phyloP scores from a whole-genome alignment of 1,284 basidiomycete species.

The Laetiporus sulphureus region DNA sequence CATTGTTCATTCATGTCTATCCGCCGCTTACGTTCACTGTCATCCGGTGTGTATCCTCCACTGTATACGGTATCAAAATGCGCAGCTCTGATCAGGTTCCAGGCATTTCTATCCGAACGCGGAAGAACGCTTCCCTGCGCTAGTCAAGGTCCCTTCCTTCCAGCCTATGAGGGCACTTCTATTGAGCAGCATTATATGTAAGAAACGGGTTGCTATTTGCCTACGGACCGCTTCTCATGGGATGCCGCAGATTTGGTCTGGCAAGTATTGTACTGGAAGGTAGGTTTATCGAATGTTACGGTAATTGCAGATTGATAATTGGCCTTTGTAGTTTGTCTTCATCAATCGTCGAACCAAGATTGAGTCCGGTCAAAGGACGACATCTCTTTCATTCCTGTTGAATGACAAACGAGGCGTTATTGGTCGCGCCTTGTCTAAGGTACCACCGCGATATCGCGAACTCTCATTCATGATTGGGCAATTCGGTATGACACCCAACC shows the following conservation, averaged over 20 bases:
- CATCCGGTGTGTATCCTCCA: slow-evolving; percentile 51
- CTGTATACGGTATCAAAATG: too few species aligned
- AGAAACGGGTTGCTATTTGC: slow-evolving; percentile 19
- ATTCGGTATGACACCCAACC: slow-evolving; percentile 44
- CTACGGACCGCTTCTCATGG: background rate
- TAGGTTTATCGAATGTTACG: slow-evolving; percentile 18
- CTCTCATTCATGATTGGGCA: slow-evolving; percentile 81
- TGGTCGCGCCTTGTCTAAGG: slow-evolving; percentile 57
- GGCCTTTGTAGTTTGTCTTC: slow-evolving; percentile 62
- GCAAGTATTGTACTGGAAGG: slow-evolving; percentile 90
- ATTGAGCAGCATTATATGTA: slow-evolving; percentile 70
- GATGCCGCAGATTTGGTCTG: slow-evolving; percentile 65
- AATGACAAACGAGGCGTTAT: slow-evolving; percentile 83
- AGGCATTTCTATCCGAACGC: slow-evolving; percentile 83
- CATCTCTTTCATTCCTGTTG: slow-evolving; percentile 79
- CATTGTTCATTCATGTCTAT: slow-evolving; percentile 87
- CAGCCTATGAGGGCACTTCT: slow-evolving; percentile 57
- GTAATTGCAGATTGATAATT: background rate
- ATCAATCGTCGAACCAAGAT: slow-evolving; percentile 82
- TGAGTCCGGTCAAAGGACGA: slow-evolving; percentile 79
- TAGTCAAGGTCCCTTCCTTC: slow-evolving; percentile 57
- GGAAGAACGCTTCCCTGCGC: slow-evolving; percentile 75
- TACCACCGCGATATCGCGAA: slow-evolving; percentile 59
- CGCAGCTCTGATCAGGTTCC: slow-evolving; percentile 9
- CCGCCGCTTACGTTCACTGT: slow-evolving; percentile 83